Evolutionary conservation across 2,329 filamentous ascomycete species (phyloP), one percentile per base, ranked within the genome.

Genomic region (Colletotrichum destructivum): DNA sequence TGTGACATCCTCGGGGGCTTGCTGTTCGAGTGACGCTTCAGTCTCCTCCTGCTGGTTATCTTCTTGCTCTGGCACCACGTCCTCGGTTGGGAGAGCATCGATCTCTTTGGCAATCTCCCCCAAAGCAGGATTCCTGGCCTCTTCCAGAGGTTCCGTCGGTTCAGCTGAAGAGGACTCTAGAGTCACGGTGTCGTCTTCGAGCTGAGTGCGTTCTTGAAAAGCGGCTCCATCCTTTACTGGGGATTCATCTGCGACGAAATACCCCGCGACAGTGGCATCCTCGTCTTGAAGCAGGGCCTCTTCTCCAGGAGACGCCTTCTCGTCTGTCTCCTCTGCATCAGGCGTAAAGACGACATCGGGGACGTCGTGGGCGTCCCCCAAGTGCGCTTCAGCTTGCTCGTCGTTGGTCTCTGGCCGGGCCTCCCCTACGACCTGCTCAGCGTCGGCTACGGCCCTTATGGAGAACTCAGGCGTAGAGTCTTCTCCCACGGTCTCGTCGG

Each of bases 381-480:
- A 31, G 3, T 44, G 21, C 26, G 16, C 31, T 15, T 38, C 38
- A 5, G 9, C 6, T 11, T 55, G 16, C 13, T 35, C 59, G 3
- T 46, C 42, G 3, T 23, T 49, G 5, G 6, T 23, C 15, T 21
- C 12, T 15, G 18, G 9, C 9, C 16, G 26, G 7, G 13, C 46
- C 15, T 52, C 38, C 26, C 23, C 47, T n/a, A 46, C 47, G 42
- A 8, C 18, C 8, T 38, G 35, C 12, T 69, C 52, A 23, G 46
- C 57, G 11, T 71, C 57, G 13, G 54, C 38, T 7, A 69, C 57
- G 31, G 52, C 57, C 52, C 54, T 71, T 2, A 31, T 18, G 3
- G 71, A 67, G 13, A 67, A 18, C 49, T 59, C 71, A 8, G 59
- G 57, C 11, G 56, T 23, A 3, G 57, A 35, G 4, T 23, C 44